Percentiles rank a stretch among this genome's conserved stretches.
These are phyloP conservation scores for Suhomyces vadensis DNA, from an alignment of 805 yeast genomes.

Conservation along the genomic window DNA sequence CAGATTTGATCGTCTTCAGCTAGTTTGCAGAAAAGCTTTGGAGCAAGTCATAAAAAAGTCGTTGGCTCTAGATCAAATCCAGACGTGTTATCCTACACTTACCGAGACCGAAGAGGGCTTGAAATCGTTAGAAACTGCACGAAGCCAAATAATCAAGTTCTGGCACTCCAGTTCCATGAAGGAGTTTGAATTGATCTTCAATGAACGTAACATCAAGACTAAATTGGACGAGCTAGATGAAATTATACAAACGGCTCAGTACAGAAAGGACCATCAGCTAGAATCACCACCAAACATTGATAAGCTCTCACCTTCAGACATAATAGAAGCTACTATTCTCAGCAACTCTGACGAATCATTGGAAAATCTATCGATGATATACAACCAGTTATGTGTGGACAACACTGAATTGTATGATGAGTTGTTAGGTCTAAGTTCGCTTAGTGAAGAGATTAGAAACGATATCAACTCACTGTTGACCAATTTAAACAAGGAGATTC, in stretches of 20 bases:
- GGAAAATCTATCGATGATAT: slow-evolving; percentile 32
- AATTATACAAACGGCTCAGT: slow-evolving; percentile 43
- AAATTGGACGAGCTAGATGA: slow-evolving; percentile 51
- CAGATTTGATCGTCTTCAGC: slow-evolving; percentile 50
- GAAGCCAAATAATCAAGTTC: slow-evolving; percentile 51
- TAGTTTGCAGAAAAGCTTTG: slow-evolving; percentile 55
- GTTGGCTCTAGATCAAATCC: slow-evolving; percentile 50
- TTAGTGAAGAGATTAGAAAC: slow-evolving; percentile 21
- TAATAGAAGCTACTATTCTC: slow-evolving; percentile 32
- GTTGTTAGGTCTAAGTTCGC: slow-evolving; percentile 20
- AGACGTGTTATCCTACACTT: slow-evolving; percentile 55
- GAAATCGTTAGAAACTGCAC: slow-evolving; percentile 46
- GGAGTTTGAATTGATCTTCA: slow-evolving; percentile 56
- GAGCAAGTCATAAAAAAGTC: slow-evolving; percentile 52
- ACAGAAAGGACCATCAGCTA: slow-evolving; percentile 18
- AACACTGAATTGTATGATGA: slow-evolving; percentile 30
- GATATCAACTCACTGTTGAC: slow-evolving; percentile 24
- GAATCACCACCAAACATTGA: slow-evolving; percentile 23
- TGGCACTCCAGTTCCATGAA: slow-evolving; percentile 50
- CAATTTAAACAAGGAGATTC: slow-evolving; percentile 21
- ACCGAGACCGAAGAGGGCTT: slow-evolving; percentile 48
- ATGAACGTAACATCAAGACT: slow-evolving; percentile 45
- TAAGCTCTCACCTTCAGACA: slow-evolving; percentile 29
- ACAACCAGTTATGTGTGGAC: slow-evolving; percentile 38
- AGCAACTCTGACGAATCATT: slow-evolving; percentile 23